These are phyloP conservation scores for Hirsutella minnesotensis DNA, from an alignment of 2,329 filamentous ascomycete genomes.

Conservation along the genomic window DNA sequence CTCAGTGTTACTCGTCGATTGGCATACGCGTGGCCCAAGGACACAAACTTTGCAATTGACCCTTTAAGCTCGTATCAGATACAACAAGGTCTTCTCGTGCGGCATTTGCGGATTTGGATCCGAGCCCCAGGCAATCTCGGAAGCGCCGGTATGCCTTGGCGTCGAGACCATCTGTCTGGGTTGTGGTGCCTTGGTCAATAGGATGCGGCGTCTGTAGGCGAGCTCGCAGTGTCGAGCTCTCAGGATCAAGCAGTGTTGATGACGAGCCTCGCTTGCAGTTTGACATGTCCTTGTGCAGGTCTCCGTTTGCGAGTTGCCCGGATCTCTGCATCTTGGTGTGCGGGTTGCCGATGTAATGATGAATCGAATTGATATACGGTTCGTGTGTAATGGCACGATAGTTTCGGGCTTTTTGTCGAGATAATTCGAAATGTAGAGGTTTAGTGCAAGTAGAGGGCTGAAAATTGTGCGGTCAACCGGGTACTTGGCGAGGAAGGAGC, in stretches of 20 bases:
- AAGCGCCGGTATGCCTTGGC: constrained; percentile 13
- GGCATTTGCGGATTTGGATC: neutral
- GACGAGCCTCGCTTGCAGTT: neutral
- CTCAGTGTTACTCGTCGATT: neutral
- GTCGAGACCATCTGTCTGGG: constrained; percentile 1
- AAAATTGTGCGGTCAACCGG: too few species aligned
- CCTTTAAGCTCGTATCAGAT: too few species aligned
- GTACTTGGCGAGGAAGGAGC: too few species aligned
- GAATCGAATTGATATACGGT: too few species aligned
- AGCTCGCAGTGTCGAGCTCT: constrained; percentile 14
- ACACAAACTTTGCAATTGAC: neutral
- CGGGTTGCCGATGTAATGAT: too few species aligned
- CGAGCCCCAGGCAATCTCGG: constrained; percentile 9
- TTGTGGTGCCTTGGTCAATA: neutral
- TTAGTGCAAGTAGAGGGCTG: too few species aligned
- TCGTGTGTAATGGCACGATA: too few species aligned
- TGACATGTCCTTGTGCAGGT: neutral
- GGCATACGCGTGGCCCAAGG: neutral
- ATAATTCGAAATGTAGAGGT: too few species aligned
- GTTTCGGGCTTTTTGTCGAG: too few species aligned
- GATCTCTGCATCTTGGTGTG: constrained; percentile 1
- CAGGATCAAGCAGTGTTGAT: neutral
- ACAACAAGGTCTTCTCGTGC: neutral
- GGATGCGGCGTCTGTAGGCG: constrained; percentile 15
- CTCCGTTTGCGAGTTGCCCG: neutral